Evolutionary conservation across 139 green algal species (phyloP).

Genomic region (Bryopsis sp.): DNA sequence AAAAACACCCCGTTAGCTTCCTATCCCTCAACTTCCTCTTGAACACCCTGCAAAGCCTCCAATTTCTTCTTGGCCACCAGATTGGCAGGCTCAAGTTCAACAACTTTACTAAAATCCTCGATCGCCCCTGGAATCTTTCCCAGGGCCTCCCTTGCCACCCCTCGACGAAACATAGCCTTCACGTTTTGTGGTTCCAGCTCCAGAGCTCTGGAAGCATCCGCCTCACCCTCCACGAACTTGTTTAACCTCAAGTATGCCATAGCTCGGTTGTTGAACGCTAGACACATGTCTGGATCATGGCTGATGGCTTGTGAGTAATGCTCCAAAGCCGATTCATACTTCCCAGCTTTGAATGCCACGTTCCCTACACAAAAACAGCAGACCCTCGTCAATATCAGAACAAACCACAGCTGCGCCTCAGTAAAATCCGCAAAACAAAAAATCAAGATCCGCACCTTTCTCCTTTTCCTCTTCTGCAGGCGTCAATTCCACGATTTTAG

Average conservation of each 20-base stretch:
- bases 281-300: neutral
- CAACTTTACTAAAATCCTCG: neutral
- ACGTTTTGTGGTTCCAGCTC: neutral
- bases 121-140: neutral
- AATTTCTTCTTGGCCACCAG: neutral
- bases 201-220: conserved; percentile 26
- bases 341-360: neutral
- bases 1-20: too few species aligned
- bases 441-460: too few species aligned
- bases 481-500: conserved; percentile 10
- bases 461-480: conserved; percentile 6
- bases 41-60: too few species aligned
- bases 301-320: neutral
- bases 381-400: too few species aligned
- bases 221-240: conserved; percentile 35
- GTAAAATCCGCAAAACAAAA: too few species aligned
- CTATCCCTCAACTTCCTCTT: too few species aligned
- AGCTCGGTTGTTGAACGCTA: conserved; percentile 68
- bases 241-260: conserved; percentile 60
- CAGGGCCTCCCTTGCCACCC: neutral
- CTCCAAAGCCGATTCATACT: neutral
- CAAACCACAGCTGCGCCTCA: too few species aligned
- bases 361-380: conserved; percentile 1
- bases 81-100: neutral
- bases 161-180: neutral